Base-by-base conservation (phyloP, 768 basidiomycete genomes). In the Mycena galericulata region DNA sequence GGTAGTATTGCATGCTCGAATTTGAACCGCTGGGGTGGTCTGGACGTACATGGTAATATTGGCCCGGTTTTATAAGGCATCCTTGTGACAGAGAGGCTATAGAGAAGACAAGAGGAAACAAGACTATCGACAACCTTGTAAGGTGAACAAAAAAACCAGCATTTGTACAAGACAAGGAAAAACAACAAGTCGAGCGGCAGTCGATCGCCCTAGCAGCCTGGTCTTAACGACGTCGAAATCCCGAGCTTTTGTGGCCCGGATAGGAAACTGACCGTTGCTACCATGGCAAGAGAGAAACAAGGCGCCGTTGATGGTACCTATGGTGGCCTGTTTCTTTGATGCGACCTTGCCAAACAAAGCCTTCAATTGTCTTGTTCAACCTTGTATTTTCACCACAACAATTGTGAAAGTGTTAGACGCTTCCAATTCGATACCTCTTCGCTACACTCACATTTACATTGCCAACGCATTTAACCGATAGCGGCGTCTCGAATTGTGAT, bases 151-250 rank as follows among this genome's bases (percentile, higher is more conserved):
- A 58, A 55, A 67, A 38, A 10, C 22, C 14, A 47, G 41, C 43
- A 54, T 30, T 58, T 60, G 58, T 46, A 24, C 3, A 55, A 32
- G 58, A 67, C 65, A 67, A 67, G 59, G 43, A 41, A 60, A 57
- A 54, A 49, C 54, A 65, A 57, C 51, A 67, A 54, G 51, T 22
- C 20, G 30, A 22, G 30, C 27, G 49, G 43, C 47, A 60, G 65
- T 53, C 65, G 41, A 55, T 67, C 65, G 12, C 65, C 65, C 38
- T 67, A 55, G 65, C 65, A 67, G 58, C 65, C 8, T 11, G n/a
- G 9, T 4, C 56, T 51, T 65, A 51, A 46, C 32, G 54, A 43
- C 24, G 12, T 34, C 36, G 18, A 12, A 57, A 27, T 46, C 41
- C 46, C 27, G 27, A 22, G 24, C 56, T 50, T 65, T 65, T 63